Conservation (phyloP, 345 rosid species). For the Citrus trifoliata region DNA sequence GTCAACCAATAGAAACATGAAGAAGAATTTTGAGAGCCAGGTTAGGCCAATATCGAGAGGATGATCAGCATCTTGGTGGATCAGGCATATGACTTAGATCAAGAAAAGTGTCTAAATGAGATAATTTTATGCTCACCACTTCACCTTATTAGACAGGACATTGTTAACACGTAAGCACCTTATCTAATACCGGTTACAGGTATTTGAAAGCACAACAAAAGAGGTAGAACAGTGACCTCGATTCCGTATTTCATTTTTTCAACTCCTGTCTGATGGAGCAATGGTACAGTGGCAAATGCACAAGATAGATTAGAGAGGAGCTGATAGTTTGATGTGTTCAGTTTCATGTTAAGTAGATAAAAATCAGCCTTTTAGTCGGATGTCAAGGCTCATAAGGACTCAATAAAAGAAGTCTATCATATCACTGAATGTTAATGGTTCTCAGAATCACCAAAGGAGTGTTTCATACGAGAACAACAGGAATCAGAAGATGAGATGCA, state of each 20-base stretch:
- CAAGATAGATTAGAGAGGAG: background rate
- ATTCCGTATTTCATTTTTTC: background rate
- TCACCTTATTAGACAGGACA: background rate
- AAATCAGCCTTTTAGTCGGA: background rate
- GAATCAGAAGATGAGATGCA: background rate
- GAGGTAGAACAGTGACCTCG: background rate
- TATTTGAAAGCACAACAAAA: background rate
- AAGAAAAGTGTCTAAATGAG: background rate
- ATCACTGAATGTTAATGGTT: background rate
- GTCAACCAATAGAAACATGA: background rate
- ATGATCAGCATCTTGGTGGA: background rate
- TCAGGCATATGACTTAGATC: background rate
- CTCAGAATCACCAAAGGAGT: background rate
- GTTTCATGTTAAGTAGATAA: background rate
- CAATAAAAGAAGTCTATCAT: background rate
- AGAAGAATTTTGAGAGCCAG: slow-evolving; percentile 6
- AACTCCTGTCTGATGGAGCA: background rate
- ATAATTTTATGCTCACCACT: background rate
- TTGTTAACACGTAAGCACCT: background rate
- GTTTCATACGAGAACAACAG: background rate
- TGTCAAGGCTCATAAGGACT: background rate
- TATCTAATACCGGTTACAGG: background rate
- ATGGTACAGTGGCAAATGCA: background rate
- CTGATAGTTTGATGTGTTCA: background rate
- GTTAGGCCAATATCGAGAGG: background rate